Percentiles rank a stretch among this genome's conserved stretches.
Evolutionary conservation across 257 asterid genomes (phyloP).

Genomic region (Nicotiana paniculata): DNA sequence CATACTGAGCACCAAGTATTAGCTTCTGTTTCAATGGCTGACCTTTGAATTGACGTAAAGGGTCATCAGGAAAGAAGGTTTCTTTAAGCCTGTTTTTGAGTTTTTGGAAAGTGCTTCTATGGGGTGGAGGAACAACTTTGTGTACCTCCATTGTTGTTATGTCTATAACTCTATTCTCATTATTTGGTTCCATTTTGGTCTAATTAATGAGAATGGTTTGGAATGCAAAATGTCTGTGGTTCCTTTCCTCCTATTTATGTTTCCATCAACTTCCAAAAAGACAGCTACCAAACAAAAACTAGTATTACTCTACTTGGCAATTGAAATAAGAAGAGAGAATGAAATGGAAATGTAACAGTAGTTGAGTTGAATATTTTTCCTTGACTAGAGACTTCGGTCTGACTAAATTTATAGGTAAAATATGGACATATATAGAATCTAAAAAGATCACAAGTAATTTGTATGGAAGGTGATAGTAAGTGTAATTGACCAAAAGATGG

Average conservation of each 20-base stretch:
- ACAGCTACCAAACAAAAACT: conserved; percentile 21
- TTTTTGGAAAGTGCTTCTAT: conserved; percentile 39
- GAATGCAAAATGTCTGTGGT: background rate
- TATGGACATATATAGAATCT: no score
- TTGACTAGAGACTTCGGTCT: background rate
- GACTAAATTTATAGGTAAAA: background rate
- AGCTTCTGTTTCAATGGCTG: conserved; percentile 32
- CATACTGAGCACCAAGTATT: conserved; percentile 53
- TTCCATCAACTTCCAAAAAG: conserved; percentile 25
- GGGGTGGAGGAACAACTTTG: conserved; percentile 67
- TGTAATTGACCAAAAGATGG: background rate
- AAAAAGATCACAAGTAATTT: background rate
- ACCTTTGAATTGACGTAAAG: conserved; percentile 70
- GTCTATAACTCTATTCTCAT: conserved; percentile 1
- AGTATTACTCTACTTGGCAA: background rate
- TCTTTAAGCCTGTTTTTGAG: conserved; percentile 57
- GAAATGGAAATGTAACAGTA: background rate
- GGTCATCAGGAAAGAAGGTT: conserved; percentile 81
- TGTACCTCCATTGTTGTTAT: conserved; percentile 48
- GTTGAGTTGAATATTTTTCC: background rate
- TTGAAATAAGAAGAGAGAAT: background rate
- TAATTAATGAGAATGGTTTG: no score
- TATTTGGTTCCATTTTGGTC: conserved; percentile 25
- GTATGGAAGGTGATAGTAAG: conserved; percentile 12
- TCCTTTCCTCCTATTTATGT: background rate